A percentile compares a stretch with the other conserved stretches of the same genome.
These are phyloP conservation scores for Fusarium sp. DNA, from an alignment of 2,329 filamentous ascomycete genomes.

Conservation along the genomic window DNA sequence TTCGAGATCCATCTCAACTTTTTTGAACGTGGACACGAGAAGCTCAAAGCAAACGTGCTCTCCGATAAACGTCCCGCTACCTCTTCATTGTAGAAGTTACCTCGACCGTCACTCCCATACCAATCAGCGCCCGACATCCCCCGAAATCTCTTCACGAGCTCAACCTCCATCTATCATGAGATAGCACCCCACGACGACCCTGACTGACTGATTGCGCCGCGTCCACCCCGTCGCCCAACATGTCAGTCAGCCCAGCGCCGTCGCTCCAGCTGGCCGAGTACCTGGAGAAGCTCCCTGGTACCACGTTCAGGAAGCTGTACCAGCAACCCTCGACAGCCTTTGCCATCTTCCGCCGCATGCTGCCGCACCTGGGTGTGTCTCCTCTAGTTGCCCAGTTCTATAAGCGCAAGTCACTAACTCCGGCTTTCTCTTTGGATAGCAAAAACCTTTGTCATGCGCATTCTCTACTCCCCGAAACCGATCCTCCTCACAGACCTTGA, in stretches of 20 bases:
- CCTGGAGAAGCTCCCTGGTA: constrained; percentile 89
- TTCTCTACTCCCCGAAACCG: constrained; percentile 89
- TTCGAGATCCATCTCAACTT: neutral
- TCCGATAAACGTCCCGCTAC: rapidly evolving
- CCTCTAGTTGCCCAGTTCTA: neutral
- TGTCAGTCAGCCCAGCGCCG: constrained; percentile 60
- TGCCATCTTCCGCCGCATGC: constrained; percentile 96
- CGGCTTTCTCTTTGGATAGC: constrained; percentile 60
- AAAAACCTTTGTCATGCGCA: constrained; percentile 94
- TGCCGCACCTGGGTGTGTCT: constrained; percentile 83
- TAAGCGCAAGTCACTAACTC: constrained; percentile 8
- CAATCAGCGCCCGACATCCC: neutral
- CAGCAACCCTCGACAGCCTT: constrained; percentile 95
- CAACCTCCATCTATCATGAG: constrained; percentile 36
- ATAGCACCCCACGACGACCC: constrained; percentile 34
- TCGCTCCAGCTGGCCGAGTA: constrained; percentile 83
- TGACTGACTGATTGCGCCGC: constrained; percentile 45
- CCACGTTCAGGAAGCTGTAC: constrained; percentile 91
- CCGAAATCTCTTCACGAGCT: neutral
- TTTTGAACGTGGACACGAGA: neutral
- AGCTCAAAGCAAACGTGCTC: neutral
- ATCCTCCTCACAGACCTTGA: constrained; percentile 86
- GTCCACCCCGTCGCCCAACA: constrained; percentile 48
- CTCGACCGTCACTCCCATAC: too few species aligned
- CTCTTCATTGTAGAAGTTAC: rapidly evolving